These are phyloP conservation scores for Citrullus colocynthis DNA, from an alignment of 306 rosid species.

Conservation along the genomic window DNA sequence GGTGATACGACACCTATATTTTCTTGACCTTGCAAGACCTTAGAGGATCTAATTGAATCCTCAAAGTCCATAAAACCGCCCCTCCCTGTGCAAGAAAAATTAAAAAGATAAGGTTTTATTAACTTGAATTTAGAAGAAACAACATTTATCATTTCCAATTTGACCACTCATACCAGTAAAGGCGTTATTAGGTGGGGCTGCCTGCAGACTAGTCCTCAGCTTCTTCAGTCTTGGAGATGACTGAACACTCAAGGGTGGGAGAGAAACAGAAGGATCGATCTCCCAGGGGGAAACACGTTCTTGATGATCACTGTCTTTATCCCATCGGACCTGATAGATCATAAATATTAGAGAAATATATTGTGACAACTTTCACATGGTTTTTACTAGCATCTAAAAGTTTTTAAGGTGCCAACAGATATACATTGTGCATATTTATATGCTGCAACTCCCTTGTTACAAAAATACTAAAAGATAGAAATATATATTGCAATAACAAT, in stretches of 20 bases:
- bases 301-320: conserved; percentile 63
- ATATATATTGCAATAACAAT: too few species aligned
- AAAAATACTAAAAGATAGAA: too few species aligned
- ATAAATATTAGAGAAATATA: background rate
- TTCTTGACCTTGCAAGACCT: conserved; percentile 99
- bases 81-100: conserved; percentile 35
- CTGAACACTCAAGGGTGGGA: conserved; percentile 77
- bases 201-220: conserved; percentile 70
- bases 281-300: conserved; percentile 90
- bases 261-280: conserved; percentile 73
- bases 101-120: background rate
- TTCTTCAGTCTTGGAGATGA: conserved; percentile 87
- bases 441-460: background rate
- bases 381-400: background rate
- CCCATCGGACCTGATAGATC: conserved; percentile 73
- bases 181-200: conserved; percentile 36
- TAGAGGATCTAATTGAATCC: conserved; percentile 82
- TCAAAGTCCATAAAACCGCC: conserved; percentile 77
- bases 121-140: background rate
- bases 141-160: background rate
- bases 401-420: background rate
- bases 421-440: background rate
- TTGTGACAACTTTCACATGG: background rate
- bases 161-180: conserved; percentile 37
- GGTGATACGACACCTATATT: conserved; percentile 74